Evolutionary conservation across 1,139 yeast species (phyloP).

Genomic region (Geotrichum cucujoidarum): DNA sequence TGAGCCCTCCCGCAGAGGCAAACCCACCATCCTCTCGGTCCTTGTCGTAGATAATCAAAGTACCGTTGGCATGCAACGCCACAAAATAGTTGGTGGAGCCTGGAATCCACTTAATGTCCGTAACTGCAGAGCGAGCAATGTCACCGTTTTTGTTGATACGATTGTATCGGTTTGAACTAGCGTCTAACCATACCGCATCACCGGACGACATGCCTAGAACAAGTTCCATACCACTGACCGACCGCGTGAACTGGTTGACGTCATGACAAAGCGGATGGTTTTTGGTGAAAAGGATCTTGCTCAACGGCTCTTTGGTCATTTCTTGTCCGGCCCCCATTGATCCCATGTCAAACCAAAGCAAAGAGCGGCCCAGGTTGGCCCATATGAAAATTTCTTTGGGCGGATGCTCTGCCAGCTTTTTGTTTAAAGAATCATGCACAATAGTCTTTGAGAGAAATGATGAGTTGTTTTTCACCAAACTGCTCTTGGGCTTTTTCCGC

Average conservation of each 20-base stretch:
- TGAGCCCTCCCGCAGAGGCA: conserved; percentile 25
- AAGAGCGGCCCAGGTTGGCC: conserved; percentile 37
- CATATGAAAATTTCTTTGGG: conserved; percentile 33
- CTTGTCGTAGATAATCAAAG: conserved; percentile 40
- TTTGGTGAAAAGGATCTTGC: conserved; percentile 39
- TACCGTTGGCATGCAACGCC: conserved; percentile 43
- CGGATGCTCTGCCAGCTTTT: conserved; percentile 34
- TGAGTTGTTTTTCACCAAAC: conserved; percentile 38
- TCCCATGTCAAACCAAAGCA: conserved; percentile 36
- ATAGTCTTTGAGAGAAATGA: conserved; percentile 39
- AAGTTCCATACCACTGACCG: conserved; percentile 44
- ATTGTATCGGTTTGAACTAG: conserved; percentile 43
- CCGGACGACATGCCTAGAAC: conserved; percentile 50
- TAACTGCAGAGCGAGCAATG: conserved; percentile 37
- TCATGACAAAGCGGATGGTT: conserved; percentile 42
- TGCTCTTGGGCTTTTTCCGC: conserved; percentile 33
- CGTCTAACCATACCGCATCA: conserved; percentile 54
- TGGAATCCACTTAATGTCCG: conserved; percentile 42
- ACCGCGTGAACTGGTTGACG: conserved; percentile 36
- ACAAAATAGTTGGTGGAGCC: conserved; percentile 38
- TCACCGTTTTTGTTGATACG: conserved; percentile 48
- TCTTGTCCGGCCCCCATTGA: conserved; percentile 15
- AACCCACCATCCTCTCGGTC: conserved; percentile 40
- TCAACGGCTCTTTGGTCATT: conserved; percentile 36
- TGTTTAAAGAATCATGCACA: conserved; percentile 36